Evolutionary conservation across 495 filamentous ascomycete species (phyloP), one percentile per base, ranked within the genome.

Genomic region (Patellaria atrata): DNA sequence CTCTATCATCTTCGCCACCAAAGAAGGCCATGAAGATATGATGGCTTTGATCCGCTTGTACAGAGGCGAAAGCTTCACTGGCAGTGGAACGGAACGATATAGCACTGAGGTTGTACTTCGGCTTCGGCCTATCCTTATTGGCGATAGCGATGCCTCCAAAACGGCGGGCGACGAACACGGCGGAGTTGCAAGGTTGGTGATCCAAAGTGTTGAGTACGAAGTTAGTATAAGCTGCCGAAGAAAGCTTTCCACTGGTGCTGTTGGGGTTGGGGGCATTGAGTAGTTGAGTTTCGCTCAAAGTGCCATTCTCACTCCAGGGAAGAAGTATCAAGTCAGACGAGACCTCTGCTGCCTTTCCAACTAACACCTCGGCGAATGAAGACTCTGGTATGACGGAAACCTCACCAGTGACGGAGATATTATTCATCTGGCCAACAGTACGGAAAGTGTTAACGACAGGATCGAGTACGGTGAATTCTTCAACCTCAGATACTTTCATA

Each of bases 381-480:
- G 67, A 60, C 35, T 82, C 75, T 0, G 84, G 82, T 0, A 81
- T 71, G 22, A 94, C 68, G 2, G 76, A 68, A 8, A 92, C 74
- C 20, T 73, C 75, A 10, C 82, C 82, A 33, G 83, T 82, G 22
- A 89, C 75, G 0, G 84, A 75, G 2, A 96, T 67, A 43, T 89
- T 78, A 45, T 91, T 73, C 32, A 93, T 70, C 43, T 78, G 76
- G 16, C 82, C 81, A 50, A 97, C 84, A 0, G 84, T 82, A 14
- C 78, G 70, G 64, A 94, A 94, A 7, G 82, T 80, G 51, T 93
- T 94, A 18, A 94, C 71, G 0, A 94, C 82, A 4, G 89, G 84
- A 46, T 97, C 89, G 57, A 70, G 70, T 4, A 73, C 59, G 8
- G 73, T 70, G 42, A 78, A 75, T 13, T 85, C 82, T 7, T 86